phyloP scores from a whole-genome alignment of 495 filamentous ascomycete genomes.

The Umbilicaria muhlenbergii region DNA sequence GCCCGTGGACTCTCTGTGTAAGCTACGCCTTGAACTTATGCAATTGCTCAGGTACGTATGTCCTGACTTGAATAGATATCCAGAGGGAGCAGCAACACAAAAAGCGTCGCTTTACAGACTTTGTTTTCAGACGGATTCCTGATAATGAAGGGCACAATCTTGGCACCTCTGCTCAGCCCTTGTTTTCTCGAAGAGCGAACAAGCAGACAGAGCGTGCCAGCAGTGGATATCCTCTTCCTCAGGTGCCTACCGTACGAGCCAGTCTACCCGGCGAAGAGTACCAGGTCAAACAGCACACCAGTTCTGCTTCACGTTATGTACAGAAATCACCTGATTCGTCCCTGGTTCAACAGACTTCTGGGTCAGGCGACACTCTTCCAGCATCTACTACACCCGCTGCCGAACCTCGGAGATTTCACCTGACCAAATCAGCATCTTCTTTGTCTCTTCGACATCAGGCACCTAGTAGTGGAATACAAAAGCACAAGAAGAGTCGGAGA shows the following conservation, averaged over 20 bases:
- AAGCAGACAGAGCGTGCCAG: constrained; percentile 7
- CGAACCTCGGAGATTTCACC: constrained; percentile 12
- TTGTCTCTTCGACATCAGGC: neutral
- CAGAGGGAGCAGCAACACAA: constrained; percentile 29
- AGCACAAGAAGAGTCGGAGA: constrained; percentile 3
- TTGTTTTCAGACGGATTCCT: constrained; percentile 27
- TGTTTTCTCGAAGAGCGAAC: neutral
- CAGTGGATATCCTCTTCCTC: neutral
- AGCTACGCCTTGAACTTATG: constrained; percentile 12
- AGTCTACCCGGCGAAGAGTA: neutral
- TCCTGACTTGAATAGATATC: constrained; percentile 24
- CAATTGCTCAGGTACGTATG: neutral
- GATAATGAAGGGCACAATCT: no score
- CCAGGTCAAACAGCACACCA: no score
- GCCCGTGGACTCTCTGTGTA: constrained; percentile 40
- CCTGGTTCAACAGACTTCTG: no score
- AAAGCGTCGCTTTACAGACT: constrained; percentile 35
- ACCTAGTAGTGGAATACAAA: constrained; percentile 4
- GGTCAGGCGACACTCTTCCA: no score
- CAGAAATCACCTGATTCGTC: no score
- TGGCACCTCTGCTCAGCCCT: no score
- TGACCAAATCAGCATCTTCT: constrained; percentile 3
- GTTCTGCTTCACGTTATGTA: no score
- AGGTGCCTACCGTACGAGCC: constrained; percentile 1
- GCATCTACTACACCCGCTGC: no score